Base-by-base conservation (phyloP, 2,329 filamentous ascomycete species). In the Ophioceras dolichostomum region DNA sequence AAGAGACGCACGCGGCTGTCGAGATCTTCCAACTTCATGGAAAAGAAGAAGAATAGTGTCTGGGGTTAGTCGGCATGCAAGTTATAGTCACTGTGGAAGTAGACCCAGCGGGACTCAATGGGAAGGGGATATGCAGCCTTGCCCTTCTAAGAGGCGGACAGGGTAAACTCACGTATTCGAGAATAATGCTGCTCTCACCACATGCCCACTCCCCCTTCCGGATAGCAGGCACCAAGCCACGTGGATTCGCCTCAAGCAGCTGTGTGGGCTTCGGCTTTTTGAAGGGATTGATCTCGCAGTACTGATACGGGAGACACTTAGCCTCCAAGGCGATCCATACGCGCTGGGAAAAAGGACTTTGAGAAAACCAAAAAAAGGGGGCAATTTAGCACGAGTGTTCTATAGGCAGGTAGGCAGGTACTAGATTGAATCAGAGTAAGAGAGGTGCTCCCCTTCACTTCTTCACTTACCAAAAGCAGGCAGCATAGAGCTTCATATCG, bases 281-380 rank as follows among this genome's bases (percentile, higher is more conserved):
- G 52, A 84, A 87, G 7, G 84, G 82, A 50, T 93, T 82, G 32
- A 85, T 77, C 57, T 94, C 86, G 48, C 86, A 79, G 57, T 93
- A 94, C 53, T 93, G 83, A 52, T 94, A 94, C 27, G 73, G 63
- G 8, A 91, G 67, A 14, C 74, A 70, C 54, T 91, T 91, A 48
- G 78, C 67, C 55, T 94, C 85, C 26, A 94, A 67, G 1, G 85
- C 82, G 45, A 94, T 91, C 86, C 86, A 94, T 19, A 91, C 82
- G 14, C 85, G 76, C 53, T 93, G 85, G 2, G 86, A 85, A 53
- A 89, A 91, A 19, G 85, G 85, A 51, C 81, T 83, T 32, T 7
- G 36, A 36, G 24, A 34, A 19, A n/a, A 31, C 28, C 30, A 41
- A 34, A 48, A 46, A 49, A 24, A 50, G n/a, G n/a, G n/a, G n/a